Conservation (phyloP, 1,284 basidiomycete genomes). For the Leccinum angustisporum region DNA sequence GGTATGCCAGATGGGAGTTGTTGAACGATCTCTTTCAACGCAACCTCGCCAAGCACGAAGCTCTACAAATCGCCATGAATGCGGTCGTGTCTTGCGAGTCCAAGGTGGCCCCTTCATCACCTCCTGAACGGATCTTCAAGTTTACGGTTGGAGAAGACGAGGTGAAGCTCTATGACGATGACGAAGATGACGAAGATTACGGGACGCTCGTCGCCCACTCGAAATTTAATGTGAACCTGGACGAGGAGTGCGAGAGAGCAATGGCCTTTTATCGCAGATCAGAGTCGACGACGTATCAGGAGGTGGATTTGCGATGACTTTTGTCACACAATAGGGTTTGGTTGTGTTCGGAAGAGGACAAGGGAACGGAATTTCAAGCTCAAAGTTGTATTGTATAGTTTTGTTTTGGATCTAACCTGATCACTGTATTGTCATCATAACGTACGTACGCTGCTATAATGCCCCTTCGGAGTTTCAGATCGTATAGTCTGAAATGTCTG, state of each 20-base stretch:
- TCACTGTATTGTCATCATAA: not conserved
- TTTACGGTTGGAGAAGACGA: conserved; percentile 11
- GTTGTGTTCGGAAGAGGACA: not conserved
- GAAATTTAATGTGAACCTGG: conserved; percentile 20
- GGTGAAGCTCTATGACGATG: conserved; percentile 3
- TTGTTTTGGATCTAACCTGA: not conserved
- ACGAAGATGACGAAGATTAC: conserved; percentile 33
- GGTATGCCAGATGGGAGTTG: conserved; percentile 34
- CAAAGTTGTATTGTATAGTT: not conserved
- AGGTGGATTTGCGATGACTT: not conserved
- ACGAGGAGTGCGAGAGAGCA: conserved; percentile 32
- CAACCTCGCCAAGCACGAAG: conserved; percentile 7
- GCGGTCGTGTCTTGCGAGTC: not conserved
- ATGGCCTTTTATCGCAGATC: conserved; percentile 26
- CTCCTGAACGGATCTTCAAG: conserved; percentile 11
- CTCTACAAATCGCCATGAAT: not conserved
- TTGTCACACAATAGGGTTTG: not conserved
- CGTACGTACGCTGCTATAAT: not conserved
- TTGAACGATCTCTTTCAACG: conserved; percentile 27
- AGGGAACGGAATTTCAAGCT: not conserved
- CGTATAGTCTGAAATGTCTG: not conserved
- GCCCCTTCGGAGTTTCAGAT: not conserved
- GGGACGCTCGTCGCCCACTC: conserved; percentile 23
- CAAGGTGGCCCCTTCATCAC: not conserved
- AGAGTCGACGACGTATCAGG: not conserved